These are phyloP conservation scores for Goffeauzyma gilvescens DNA, from an alignment of 768 basidiomycete genomes.

Conservation along the genomic window DNA sequence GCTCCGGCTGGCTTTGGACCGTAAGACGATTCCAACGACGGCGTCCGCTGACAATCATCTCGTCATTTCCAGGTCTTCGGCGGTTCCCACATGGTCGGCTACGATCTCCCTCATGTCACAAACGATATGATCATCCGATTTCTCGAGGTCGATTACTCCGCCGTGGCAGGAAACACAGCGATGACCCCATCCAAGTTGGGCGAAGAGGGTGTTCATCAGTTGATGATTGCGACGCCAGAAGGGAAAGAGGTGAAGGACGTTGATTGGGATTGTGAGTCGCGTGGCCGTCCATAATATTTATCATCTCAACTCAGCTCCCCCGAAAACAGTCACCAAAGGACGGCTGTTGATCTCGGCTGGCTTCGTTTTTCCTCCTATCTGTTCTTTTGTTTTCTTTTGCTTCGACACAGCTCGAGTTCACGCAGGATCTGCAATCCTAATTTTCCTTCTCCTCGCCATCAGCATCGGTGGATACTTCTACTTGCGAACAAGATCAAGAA, in stretches of 20 bases:
- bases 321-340: background rate
- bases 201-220: slow-evolving; percentile 42
- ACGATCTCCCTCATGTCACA: slow-evolving; percentile 63
- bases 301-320: background rate
- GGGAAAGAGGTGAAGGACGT: slow-evolving; percentile 18
- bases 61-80: slow-evolving; percentile 50
- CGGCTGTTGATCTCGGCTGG: background rate
- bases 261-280: slow-evolving; percentile 13
- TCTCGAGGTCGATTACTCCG: slow-evolving; percentile 74
- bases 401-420: slow-evolving; percentile 64
- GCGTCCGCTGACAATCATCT: background rate
- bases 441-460: slow-evolving; percentile 52
- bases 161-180: slow-evolving; percentile 61
- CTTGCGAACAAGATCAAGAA: slow-evolving; percentile 43
- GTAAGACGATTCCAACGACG: background rate
- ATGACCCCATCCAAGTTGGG: slow-evolving; percentile 66
- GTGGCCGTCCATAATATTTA: background rate
- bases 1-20: background rate
- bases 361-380: background rate
- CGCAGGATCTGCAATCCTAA: slow-evolving; percentile 67
- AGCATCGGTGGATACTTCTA: slow-evolving; percentile 59
- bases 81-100: slow-evolving; percentile 78
- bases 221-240: slow-evolving; percentile 37
- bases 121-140: slow-evolving; percentile 99
- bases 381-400: background rate